Conservation (phyloP, 2,329 filamentous ascomycete species). For the Fusarium chuoi region DNA sequence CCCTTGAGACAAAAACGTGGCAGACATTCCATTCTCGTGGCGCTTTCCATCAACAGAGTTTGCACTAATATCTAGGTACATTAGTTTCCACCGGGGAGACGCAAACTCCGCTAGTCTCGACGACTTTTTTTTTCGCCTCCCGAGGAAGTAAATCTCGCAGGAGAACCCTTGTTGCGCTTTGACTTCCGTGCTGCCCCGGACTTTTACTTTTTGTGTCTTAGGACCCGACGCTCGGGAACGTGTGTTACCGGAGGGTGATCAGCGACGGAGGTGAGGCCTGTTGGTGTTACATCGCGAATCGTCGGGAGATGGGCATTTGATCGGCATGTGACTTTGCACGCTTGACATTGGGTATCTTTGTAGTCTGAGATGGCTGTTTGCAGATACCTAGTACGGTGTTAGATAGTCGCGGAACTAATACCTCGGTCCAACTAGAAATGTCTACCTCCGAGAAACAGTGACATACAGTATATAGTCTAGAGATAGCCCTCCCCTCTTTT, state of each 20-base stretch:
- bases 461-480: background rate
- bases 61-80: background rate
- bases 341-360: background rate
- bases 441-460: background rate
- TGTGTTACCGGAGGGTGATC: background rate
- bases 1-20: background rate
- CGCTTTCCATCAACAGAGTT: background rate
- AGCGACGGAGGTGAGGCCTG: background rate
- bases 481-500: background rate
- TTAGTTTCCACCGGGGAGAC: background rate
- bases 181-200: constrained; percentile 1
- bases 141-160: background rate
- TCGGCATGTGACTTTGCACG: background rate
- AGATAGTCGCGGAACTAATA: background rate
- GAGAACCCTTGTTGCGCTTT: background rate
- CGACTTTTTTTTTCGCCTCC: background rate
- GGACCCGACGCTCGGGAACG: background rate
- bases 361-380: background rate
- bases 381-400: background rate
- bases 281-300: background rate
- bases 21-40: background rate
- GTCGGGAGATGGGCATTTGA: background rate
- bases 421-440: background rate
- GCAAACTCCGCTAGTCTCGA: background rate
- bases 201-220: background rate